Evolutionary conservation across 2,329 filamentous ascomycete genomes (phyloP), one percentile per base, ranked within the genome.

Genomic region (Aspergillus hiratsukae): DNA sequence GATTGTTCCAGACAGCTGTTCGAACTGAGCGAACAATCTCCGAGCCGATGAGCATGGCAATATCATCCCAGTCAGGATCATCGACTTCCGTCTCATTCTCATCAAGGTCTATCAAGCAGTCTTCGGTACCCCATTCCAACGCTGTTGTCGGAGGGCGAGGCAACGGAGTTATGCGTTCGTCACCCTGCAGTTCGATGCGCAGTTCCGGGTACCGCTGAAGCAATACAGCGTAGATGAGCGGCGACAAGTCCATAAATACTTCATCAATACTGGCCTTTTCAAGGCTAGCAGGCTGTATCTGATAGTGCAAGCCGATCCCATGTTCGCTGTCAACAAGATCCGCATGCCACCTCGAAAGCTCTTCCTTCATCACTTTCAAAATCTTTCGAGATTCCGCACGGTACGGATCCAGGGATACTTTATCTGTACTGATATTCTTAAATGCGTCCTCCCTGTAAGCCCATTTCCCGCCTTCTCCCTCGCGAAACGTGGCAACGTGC

Each of bases 191-290:
- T 3, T 79, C 80, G 28, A 72, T 70, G 35, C 63, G 64, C 51
- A 97, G 75, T 70, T 94, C 87, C 0, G 90, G 86, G 72, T 91
- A 96, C 52, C 89, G 79, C 63, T 89, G 81, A 43, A 96, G 74
- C 50, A 99, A 76, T 28, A 89, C 80, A 2, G 81, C 81, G 72
- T 95, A 89, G 3, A 97, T 83, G 58, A 97, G 88, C 0, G 88
- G 87, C 9, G 91, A 96, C 51, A 99, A 75, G 73, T 99, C 94
- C 58, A 97, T 78, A 69, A 97, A 99, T 8, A 97, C 91, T 74
- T 99, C 94, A 70, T 99, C 94, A 54, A 97, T 89, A 67, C 91
- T 88, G 19, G 93, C 94, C 71, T 97, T 99, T 77, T 99, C 93
- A 48, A 97, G 85, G 66, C 81, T 85, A 0, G 81, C 70, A 19